A percentile compares a stretch with the other conserved stretches of the same genome.
These are phyloP conservation scores for Byssoonygena ceratinophila DNA, from an alignment of 2,329 filamentous ascomycete species.

Conservation along the genomic window DNA sequence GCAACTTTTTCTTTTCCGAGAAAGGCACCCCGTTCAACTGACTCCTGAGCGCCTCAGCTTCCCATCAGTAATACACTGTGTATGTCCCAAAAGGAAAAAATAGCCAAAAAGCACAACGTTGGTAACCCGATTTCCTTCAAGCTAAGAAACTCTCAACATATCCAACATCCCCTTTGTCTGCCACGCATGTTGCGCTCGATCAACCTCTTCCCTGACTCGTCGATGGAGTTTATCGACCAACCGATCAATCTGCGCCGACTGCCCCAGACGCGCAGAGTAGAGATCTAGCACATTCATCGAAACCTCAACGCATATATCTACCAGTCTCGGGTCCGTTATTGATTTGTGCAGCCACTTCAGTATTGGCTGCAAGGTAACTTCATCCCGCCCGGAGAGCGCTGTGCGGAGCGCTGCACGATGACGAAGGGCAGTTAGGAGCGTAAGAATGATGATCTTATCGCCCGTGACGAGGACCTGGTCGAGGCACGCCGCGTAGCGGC, in stretches of 20 bases:
- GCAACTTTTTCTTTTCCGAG: background rate
- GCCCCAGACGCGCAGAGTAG: conserved; percentile 69
- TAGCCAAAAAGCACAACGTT: background rate
- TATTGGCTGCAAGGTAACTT: conserved; percentile 68
- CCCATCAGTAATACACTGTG: background rate
- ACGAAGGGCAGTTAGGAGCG: conserved; percentile 69
- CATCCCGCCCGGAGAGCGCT: conserved; percentile 70
- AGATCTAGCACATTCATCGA: conserved; percentile 74
- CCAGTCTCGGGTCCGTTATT: conserved; percentile 72
- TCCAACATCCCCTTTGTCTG: conserved; percentile 83
- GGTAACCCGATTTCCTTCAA: background rate
- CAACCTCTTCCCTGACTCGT: conserved; percentile 64
- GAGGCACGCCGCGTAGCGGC: conserved; percentile 64
- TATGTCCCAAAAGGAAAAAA: background rate
- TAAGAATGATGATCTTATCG: conserved; percentile 56
- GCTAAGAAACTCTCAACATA: conserved; percentile 43
- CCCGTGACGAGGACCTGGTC: conserved; percentile 60
- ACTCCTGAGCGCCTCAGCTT: conserved; percentile 4
- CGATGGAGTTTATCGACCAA: conserved; percentile 59
- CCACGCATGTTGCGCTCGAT: conserved; percentile 71
- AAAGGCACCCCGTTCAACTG: background rate
- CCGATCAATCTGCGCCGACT: conserved; percentile 60
- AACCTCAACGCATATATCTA: conserved; percentile 71
- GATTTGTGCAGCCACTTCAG: conserved; percentile 72
- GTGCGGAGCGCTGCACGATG: conserved; percentile 77